Conservation (phyloP, 2,329 filamentous ascomycete genomes). For the Pezicula carpinea region DNA sequence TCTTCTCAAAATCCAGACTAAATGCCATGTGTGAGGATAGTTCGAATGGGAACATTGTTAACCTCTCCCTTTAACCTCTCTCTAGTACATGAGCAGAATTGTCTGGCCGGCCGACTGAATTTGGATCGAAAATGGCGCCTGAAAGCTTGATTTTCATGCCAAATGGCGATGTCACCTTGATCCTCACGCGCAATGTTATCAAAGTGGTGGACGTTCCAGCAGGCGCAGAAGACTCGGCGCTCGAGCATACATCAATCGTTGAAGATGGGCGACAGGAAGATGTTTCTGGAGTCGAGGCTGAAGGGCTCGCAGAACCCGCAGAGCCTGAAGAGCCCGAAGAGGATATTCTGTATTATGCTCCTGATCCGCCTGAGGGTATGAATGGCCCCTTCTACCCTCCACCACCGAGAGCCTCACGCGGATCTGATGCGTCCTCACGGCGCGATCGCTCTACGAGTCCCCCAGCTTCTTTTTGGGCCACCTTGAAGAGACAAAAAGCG, state of each 20-base stretch:
- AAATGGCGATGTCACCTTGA: conserved; percentile 21
- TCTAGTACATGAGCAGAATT: conserved; percentile 5
- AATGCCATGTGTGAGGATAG: background rate
- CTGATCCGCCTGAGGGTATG: conserved; percentile 14
- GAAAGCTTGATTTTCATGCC: conserved; percentile 20
- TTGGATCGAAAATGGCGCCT: conserved; percentile 13
- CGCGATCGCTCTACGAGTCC: conserved; percentile 17
- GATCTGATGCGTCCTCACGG: conserved; percentile 14
- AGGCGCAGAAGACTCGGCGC: background rate
- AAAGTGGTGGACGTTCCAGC: conserved; percentile 6
- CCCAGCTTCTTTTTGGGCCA: conserved; percentile 18
- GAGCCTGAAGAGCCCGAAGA: conserved; percentile 11
- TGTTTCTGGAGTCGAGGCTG: conserved; percentile 5
- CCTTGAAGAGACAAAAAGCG: conserved; percentile 15
- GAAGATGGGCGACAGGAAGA: conserved; percentile 9
- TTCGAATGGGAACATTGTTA: background rate
- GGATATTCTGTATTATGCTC: conserved; percentile 16
- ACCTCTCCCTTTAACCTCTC: conserved; percentile 2
- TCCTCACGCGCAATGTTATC: conserved; percentile 12
- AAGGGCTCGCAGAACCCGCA: conserved; percentile 3
- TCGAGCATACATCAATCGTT: conserved; percentile 3
- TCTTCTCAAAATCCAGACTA: no score
- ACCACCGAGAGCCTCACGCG: conserved; percentile 12
- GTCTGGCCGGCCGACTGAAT: conserved; percentile 1
- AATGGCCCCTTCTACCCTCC: conserved; percentile 18